Evolutionary conservation across 2,329 filamentous ascomycete species (phyloP), one percentile per base, ranked within the genome.

Genomic region (Diaporthe sp.): DNA sequence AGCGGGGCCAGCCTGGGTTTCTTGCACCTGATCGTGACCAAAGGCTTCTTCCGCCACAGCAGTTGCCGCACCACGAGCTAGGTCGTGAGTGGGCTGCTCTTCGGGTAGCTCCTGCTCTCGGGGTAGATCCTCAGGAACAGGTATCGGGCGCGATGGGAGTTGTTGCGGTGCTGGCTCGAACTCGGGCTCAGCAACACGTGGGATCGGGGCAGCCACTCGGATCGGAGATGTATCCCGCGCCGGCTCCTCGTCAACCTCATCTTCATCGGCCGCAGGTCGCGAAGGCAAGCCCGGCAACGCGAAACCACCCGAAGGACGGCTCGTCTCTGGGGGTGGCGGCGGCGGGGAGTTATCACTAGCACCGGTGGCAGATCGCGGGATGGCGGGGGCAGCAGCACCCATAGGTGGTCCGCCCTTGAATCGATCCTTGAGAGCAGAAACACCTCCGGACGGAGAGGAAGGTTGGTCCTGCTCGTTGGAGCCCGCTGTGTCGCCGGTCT

Each of bases 181-280:
- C 42, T 90, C 87, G 7, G 88, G 86, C 74, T 88, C 87, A 4
- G 88, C 86, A 71, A 88, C 90, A 75, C 94, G 94, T 70, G 91
- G 89, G 73, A 98, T 94, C 4, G 97, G 97, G 84, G 96, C 93
- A 20, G 96, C 95, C 79, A 98, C 90, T 68, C 94, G 94, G 77
- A 97, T 93, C 9, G 96, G 96, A 1, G 95, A 98, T 63, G 87
- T 86, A 65, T 92, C 89, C 74, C 90, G 89, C 77, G 88, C 79
- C 78, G 90, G 88, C 71, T 90, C 87, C 51, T 89, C 85, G 72
- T 92, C 90, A 49, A 88, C 86, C 75, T 92, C 89, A 75, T 91
- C 87, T 28, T 91, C 86, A 10, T 90, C 89, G 15, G 86, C 84
- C 37, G 89, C 85, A 58, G 89, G 87, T 68, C 92, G 89, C 76